These are phyloP conservation scores for Venturia effusa DNA, from an alignment of 2,329 filamentous ascomycete genomes.

Conservation along the genomic window DNA sequence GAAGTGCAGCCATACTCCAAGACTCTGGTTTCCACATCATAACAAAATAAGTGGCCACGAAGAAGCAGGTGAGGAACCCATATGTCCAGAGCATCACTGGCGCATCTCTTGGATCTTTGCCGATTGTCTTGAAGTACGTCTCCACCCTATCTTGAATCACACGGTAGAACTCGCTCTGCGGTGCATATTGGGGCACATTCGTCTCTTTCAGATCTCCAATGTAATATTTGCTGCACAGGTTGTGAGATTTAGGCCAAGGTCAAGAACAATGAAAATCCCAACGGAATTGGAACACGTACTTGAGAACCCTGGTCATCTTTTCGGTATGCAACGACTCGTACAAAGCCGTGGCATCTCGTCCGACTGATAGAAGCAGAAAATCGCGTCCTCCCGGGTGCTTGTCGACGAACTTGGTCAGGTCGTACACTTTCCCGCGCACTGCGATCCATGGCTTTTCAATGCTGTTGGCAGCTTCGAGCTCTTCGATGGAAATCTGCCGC, in stretches of 20 bases:
- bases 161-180: conserved; percentile 5
- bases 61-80: neutral
- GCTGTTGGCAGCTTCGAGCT: conserved; percentile 9
- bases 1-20: neutral
- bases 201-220: conserved; percentile 9
- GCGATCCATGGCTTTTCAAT: conserved; percentile 9
- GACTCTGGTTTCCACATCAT: conserved; percentile 5
- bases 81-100: conserved; percentile 8
- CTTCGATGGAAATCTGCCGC: conserved; percentile 7
- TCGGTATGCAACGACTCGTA: conserved; percentile 8
- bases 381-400: conserved; percentile 10
- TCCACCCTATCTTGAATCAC: conserved; percentile 6
- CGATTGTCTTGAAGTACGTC: conserved; percentile 6
- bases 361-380: conserved; percentile 3
- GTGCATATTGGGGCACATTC: conserved; percentile 6
- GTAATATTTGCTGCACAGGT: conserved; percentile 1
- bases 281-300: neutral
- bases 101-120: conserved; percentile 6
- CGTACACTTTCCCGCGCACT: conserved; percentile 10
- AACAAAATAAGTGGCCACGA: neutral
- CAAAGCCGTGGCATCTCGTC: conserved; percentile 8
- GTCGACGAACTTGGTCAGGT: conserved; percentile 7
- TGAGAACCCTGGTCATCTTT: conserved; percentile 8
- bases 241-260: neutral
- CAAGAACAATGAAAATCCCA: neutral